phyloP scores from a whole-genome alignment of 345 rosid species.

The Gossypium thurberi region DNA sequence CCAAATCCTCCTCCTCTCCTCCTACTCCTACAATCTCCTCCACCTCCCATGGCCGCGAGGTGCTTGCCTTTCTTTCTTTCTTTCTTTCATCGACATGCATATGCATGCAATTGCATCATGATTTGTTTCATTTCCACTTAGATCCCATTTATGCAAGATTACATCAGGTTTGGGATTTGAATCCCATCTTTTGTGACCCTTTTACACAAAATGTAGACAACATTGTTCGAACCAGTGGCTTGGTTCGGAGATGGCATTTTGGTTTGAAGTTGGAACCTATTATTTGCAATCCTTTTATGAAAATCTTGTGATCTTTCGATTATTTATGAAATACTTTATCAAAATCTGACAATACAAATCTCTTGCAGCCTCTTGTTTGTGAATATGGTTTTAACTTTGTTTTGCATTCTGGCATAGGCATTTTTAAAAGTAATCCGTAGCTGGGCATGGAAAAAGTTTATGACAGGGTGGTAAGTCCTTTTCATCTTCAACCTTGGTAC shows the following conservation, averaged over 20 bases:
- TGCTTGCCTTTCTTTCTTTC: neutral
- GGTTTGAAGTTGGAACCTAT: neutral
- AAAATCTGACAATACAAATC: neutral
- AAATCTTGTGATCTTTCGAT: neutral
- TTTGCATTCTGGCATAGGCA: constrained; percentile 29
- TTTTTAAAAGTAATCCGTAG: constrained; percentile 51
- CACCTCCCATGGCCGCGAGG: constrained; percentile 50
- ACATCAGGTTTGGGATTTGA: neutral
- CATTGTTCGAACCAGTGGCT: neutral
- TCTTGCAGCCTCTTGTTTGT: neutral
- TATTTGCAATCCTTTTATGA: too few relatives aligned
- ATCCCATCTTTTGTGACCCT: neutral
- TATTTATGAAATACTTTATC: neutral
- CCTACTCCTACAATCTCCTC: constrained; percentile 9
- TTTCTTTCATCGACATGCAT: neutral
- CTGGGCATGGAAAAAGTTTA: constrained; percentile 70
- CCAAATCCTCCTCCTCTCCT: constrained; percentile 22
- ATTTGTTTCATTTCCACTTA: neutral
- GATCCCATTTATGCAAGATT: neutral
- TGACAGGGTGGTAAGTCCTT: constrained; percentile 63
- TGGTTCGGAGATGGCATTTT: neutral
- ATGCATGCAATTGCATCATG: neutral
- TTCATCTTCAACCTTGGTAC: neutral
- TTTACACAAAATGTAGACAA: neutral
- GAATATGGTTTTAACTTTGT: neutral